A percentile compares a stretch with the other conserved stretches of the same genome.
Conservation (phyloP, 805 yeast genomes). For the Saturnispora zaruensis region DNA sequence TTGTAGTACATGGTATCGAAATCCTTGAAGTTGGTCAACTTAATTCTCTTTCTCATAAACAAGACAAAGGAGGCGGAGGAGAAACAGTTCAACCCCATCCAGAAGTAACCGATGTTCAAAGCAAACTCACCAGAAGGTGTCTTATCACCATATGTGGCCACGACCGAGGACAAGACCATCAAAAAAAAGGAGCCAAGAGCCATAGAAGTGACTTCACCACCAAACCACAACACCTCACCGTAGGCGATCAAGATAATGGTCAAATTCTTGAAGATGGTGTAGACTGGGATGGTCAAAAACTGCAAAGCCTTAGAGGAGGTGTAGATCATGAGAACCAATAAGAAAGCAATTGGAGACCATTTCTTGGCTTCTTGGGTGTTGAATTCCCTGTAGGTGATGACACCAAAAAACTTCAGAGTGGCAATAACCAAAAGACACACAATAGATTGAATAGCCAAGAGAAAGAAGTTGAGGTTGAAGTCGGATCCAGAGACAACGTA, state of each 20-base stretch:
- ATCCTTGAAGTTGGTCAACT: conserved; percentile 93
- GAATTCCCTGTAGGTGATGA: conserved; percentile 80
- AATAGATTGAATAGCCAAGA: conserved; percentile 79
- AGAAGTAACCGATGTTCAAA: conserved; percentile 73
- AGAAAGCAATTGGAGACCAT: conserved; percentile 90
- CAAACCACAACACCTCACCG: conserved; percentile 97
- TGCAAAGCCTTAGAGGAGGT: conserved; percentile 94
- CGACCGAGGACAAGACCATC: conserved; percentile 93
- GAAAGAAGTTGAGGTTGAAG: conserved; percentile 76
- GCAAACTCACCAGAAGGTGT: conserved; percentile 33
- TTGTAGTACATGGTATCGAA: conserved; percentile 98
- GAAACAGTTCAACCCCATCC: conserved; percentile 96
- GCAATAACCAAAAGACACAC: conserved; percentile 74
- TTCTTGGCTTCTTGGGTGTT: conserved; percentile 84
- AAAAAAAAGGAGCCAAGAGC: conserved; percentile 79
- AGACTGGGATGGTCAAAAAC: conserved; percentile 86
- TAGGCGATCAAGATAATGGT: conserved; percentile 95
- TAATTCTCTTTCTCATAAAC: conserved; percentile 95
- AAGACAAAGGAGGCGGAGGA: conserved; percentile 90
- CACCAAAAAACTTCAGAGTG: conserved; percentile 60
- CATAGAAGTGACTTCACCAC: conserved; percentile 85
- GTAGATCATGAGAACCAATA: conserved; percentile 89
- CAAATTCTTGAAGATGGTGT: conserved; percentile 95
- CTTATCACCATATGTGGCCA: conserved; percentile 79
- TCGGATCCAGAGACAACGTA: conserved; percentile 73